Conservation (phyloP, 305 asterid species). For the Ajuga reptans region DNA sequence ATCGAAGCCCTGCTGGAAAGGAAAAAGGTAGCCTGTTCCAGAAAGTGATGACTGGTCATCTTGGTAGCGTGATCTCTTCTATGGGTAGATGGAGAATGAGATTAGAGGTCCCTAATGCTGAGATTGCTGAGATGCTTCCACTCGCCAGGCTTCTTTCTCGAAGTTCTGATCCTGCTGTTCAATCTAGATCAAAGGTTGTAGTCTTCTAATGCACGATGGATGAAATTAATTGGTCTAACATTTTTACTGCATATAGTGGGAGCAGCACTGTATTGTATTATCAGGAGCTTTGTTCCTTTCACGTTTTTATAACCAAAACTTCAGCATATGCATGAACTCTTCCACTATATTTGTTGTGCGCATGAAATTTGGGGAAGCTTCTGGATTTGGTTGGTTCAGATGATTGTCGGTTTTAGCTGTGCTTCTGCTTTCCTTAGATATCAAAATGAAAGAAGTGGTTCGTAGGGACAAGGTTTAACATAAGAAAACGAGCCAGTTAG, state of each 20-base stretch:
- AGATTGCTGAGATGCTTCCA: constrained; percentile 99
- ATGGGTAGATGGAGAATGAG: constrained; percentile 99
- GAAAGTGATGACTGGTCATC: constrained; percentile 91
- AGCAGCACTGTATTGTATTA: background rate
- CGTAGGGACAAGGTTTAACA: background rate
- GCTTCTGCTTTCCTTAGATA: background rate
- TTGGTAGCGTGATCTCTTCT: constrained; percentile 90
- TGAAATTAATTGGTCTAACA: constrained; percentile 9
- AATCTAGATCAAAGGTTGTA: constrained; percentile 87
- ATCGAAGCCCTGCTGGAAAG: constrained; percentile 69
- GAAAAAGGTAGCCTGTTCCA: constrained; percentile 85
- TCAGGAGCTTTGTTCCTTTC: constrained; percentile 14
- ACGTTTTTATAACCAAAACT: background rate
- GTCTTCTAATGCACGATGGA: constrained; percentile 15
- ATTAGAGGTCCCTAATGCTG: constrained; percentile 96
- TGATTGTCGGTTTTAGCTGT: background rate
- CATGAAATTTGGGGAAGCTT: background rate
- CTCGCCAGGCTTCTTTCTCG: constrained; percentile 97
- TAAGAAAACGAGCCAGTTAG: background rate
- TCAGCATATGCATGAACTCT: constrained; percentile 2
- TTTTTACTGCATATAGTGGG: background rate
- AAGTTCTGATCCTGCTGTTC: constrained; percentile 98
- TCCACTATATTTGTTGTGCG: background rate
- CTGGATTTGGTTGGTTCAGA: background rate
- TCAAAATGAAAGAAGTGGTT: background rate